A percentile compares a stretch with the other conserved stretches of the same genome.
Conservation (phyloP, 768 basidiomycete genomes). For the Pulveroboletus sp. region DNA sequence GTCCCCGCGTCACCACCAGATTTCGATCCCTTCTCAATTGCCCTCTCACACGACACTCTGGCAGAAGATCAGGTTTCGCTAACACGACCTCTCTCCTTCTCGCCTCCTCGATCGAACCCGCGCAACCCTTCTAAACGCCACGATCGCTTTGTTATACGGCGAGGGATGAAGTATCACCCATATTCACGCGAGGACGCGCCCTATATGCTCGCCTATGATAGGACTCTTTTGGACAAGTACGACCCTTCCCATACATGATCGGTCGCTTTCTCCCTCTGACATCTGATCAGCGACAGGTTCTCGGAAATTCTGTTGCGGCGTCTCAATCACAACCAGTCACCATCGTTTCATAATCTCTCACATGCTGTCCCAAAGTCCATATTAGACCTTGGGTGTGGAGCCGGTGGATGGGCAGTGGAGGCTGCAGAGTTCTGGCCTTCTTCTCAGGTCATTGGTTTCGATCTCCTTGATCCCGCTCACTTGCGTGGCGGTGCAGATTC, state of each 20-base stretch:
- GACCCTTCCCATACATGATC: conserved; percentile 17
- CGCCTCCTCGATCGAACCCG: not conserved
- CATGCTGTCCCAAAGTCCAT: conserved; percentile 48
- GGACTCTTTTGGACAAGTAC: conserved; percentile 54
- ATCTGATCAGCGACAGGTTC: conserved; percentile 51
- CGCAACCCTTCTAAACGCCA: conserved; percentile 15
- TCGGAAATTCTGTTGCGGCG: conserved; percentile 49
- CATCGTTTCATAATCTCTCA: conserved; percentile 55
- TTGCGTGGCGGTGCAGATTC: conserved; percentile 34
- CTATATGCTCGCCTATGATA: conserved; percentile 67
- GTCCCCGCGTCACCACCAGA: not conserved
- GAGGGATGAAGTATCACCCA: conserved; percentile 50
- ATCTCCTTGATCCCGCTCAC: conserved; percentile 43
- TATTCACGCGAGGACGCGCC: conserved; percentile 44
- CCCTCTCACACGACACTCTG: not conserved
- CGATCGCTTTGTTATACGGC: conserved; percentile 22
- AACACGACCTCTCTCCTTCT: not conserved
- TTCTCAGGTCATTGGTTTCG: conserved; percentile 59
- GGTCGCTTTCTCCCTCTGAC: conserved; percentile 8
- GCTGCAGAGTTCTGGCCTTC: conserved; percentile 60
- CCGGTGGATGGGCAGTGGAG: conserved; percentile 62
- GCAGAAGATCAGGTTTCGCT: not conserved
- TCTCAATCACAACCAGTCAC: conserved; percentile 48
- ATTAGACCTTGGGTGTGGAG: conserved; percentile 74
- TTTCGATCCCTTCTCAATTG: conserved; percentile 5